Evolutionary conservation across 2,329 filamentous ascomycete genomes (phyloP), one percentile per base, ranked within the genome.

Genomic region (Xylariaceae sp.): DNA sequence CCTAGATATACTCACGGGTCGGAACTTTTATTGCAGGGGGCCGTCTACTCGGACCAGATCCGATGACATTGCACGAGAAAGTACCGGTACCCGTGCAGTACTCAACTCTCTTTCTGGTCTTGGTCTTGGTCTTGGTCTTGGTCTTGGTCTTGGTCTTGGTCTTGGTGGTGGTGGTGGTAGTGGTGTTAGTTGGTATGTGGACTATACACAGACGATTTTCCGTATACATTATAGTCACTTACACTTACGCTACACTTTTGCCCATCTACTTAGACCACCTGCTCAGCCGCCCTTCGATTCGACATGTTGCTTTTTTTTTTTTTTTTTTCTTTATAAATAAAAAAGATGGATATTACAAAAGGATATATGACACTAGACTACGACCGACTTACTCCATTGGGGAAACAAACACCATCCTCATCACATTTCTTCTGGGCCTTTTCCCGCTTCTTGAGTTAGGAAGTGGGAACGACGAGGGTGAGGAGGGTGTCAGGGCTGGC

Each of bases 371-470:
- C 19, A 19, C 19, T 19, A 19, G 19, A 19, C 19, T 19, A 19
- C 19, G 19, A 19, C 19, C 1, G 19, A 37, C 8, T 9, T 11
- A 11, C 35, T 37, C 8, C 35, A 11, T 11, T 37, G 8, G 35
- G 35, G 8, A 37, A 19, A 19, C 19, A 19, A 19, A 6, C 27
- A 39, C 31, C 3, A 46, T 11, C 26, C 48, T 47, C 43, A 47
- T 44, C 50, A 53, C 39, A 9, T 45, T 6, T 45, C 43, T 45
- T 12, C 32, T 32, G 43, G 19, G 19, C 19, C 29, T 50, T 47
- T 19, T 52, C 51, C 54, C 37, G 47, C 32, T 53, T 30, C 56
- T 49, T 56, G 53, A 50, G 49, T 50, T 51, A 19, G 45, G 9
- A 32, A 32, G 43, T 54, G 32, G 55, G 40, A 46, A 40, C n/a